Conservation (phyloP, 2,329 filamentous ascomycete genomes). For the Pseudopyrenochaeta lycopersici region DNA sequence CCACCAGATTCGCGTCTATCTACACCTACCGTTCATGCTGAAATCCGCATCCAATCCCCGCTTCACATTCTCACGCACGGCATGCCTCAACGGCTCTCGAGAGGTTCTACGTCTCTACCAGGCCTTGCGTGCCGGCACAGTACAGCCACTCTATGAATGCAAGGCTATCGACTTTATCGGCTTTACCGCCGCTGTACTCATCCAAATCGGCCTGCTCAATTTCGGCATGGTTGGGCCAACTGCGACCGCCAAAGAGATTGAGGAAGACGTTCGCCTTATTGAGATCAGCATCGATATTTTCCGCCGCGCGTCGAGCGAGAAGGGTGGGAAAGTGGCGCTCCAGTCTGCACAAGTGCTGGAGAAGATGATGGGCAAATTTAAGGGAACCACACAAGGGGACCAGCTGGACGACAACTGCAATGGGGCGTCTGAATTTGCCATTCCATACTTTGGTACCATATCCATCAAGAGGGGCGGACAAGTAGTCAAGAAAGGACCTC, state of each 20-base stretch:
- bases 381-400: conserved; percentile 5
- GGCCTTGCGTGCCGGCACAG: conserved; percentile 44
- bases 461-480: conserved; percentile 44
- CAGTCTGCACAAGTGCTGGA: conserved; percentile 51
- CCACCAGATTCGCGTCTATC: conserved; percentile 56
- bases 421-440: conserved; percentile 41
- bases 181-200: conserved; percentile 56
- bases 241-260: conserved; percentile 37
- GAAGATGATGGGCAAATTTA: conserved; percentile 47
- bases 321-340: conserved; percentile 52
- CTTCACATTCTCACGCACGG: conserved; percentile 50
- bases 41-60: conserved; percentile 48
- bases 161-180: conserved; percentile 58
- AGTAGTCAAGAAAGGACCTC: conserved; percentile 9
- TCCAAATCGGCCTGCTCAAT: conserved; percentile 54
- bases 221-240: conserved; percentile 30
- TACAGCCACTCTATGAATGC: conserved; percentile 55
- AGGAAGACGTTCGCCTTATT: conserved; percentile 48
- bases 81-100: conserved; percentile 53
- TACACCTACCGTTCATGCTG: conserved; percentile 58
- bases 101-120: conserved; percentile 53
- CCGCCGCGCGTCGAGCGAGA: conserved; percentile 50
- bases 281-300: conserved; percentile 54
- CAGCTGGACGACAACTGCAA: conserved; percentile 15
- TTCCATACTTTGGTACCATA: conserved; percentile 55